A percentile compares a stretch with the other conserved stretches of the same genome.
These are phyloP conservation scores for Crinitomyces ghanaensis DNA, from an alignment of 805 yeast species.

Conservation along the genomic window DNA sequence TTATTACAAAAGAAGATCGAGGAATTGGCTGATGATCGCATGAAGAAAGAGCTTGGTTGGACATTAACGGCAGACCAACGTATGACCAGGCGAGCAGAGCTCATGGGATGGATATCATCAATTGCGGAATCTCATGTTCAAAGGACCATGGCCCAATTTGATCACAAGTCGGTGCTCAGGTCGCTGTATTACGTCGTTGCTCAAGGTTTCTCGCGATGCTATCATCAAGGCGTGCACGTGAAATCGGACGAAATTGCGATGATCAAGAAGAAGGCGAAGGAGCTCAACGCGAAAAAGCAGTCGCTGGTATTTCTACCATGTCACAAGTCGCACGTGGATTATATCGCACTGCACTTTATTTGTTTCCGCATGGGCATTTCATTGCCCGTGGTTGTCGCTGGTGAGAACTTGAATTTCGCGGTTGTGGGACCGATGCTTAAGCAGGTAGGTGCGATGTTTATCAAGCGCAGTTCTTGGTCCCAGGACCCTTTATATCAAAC, in stretches of 20 bases:
- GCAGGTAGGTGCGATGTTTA: constrained; percentile 45
- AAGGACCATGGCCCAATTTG: constrained; percentile 27
- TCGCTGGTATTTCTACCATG: constrained; percentile 41
- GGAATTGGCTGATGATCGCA: constrained; percentile 22
- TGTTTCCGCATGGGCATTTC: constrained; percentile 43
- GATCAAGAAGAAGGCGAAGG: constrained; percentile 24
- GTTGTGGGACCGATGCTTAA: constrained; percentile 40
- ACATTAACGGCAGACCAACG: constrained; percentile 16
- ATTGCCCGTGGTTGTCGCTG: constrained; percentile 49
- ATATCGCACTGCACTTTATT: constrained; percentile 44
- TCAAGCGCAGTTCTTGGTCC: constrained; percentile 35
- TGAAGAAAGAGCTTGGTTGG: constrained; percentile 22
- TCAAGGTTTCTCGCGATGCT: constrained; percentile 29
- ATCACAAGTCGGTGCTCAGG: constrained; percentile 21
- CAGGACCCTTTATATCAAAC: constrained; percentile 34
- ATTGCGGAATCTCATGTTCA: constrained; percentile 23
- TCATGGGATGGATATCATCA: constrained; percentile 22
- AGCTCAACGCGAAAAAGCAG: constrained; percentile 25
- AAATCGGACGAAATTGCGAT: constrained; percentile 25
- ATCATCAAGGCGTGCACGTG: constrained; percentile 33
- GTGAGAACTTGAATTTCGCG: constrained; percentile 54
- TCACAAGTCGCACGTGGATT: constrained; percentile 53
- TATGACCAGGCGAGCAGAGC: constrained; percentile 18
- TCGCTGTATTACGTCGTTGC: constrained; percentile 27
- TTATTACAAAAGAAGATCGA: constrained; percentile 22